Evolutionary conservation across 2,329 filamentous ascomycete genomes (phyloP), one percentile per base, ranked within the genome.

Genomic region (Pseudogymnoascus sp.): DNA sequence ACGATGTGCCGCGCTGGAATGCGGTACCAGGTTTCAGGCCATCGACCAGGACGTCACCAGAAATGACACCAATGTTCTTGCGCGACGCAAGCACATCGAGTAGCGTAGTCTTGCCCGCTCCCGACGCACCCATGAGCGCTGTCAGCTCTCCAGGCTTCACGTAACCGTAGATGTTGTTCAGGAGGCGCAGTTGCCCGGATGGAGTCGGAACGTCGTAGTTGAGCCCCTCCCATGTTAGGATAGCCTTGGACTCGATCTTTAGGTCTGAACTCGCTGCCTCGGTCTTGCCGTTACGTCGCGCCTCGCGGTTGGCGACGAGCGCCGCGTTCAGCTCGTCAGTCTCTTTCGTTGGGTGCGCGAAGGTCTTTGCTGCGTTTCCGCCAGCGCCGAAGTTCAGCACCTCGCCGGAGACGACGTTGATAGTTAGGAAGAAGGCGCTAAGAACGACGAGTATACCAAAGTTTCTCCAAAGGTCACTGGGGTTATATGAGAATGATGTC

Each of bases 101-200:
- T 16, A 96, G 82, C 0, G 91, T 96, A 0, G 92, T 96, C 76
- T 96, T 96, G 64, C 92, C 91, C n/a, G 92, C 91, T 68, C 92
- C 92, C 4, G 61, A 72, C 11, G 70, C 70, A 7, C 69, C 71
- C 86, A 89, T 89, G 0, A 88, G 78, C 19, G 86, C 86, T 29
- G 86, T 88, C 47, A 88, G 74, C 60, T 84, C 88, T 64, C 87
- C 87, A 14, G 86, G 87, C 72, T 89, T 88, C 66, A 90, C 86
- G 84, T 88, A 96, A 2, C 91, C 91, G 67, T 92, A 85, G 0
- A 96, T 88, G 64, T 93, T 83, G 66, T 95, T 86, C 6, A 96
- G 78, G 64, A 96, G 85, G 13, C 83, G 78, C 6, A 88, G 84
- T 81, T 91, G 78, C 2, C 83, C 83, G 0, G 75, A 73, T 0